Evolutionary conservation across 306 rosid genomes (phyloP).

Genomic region (Pyrus bretschneideri): DNA sequence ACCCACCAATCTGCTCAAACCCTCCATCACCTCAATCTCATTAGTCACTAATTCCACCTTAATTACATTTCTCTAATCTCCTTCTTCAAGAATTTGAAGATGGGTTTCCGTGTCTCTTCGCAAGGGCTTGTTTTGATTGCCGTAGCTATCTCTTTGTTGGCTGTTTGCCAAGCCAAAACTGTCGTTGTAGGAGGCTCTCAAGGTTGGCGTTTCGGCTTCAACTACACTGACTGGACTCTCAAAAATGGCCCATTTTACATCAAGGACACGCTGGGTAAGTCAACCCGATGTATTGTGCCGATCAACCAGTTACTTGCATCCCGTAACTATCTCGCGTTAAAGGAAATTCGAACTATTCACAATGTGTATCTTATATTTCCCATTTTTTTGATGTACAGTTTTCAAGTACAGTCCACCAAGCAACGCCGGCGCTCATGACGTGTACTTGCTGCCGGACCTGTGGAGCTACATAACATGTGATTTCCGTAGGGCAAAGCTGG

Average conservation of each 20-base stretch:
- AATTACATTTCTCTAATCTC: too few species aligned
- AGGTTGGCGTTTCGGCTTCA: slow-evolving; percentile 54
- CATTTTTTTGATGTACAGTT: background rate
- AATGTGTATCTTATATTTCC: too few species aligned
- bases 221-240: slow-evolving; percentile 52
- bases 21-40: background rate
- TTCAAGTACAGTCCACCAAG: slow-evolving; percentile 20
- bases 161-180: slow-evolving; percentile 23
- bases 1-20: background rate
- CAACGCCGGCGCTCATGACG: slow-evolving; percentile 4
- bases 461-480: slow-evolving; percentile 49
- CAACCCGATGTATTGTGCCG: background rate
- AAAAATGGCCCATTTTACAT: slow-evolving; percentile 43
- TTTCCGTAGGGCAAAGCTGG: slow-evolving; percentile 34
- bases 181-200: slow-evolving; percentile 49
- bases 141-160: background rate
- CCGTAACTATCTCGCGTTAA: too few species aligned
- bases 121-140: slow-evolving; percentile 9
- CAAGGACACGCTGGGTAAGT: slow-evolving; percentile 40
- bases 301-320: too few species aligned
- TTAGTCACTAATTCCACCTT: background rate
- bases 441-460: slow-evolving; percentile 36
- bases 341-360: too few species aligned
- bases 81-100: background rate
- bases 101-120: background rate